Evolutionary conservation across 371 early-diverging fungal genomes (phyloP), one percentile per base, ranked within the genome.

Genomic region (Ordospora colligata): DNA sequence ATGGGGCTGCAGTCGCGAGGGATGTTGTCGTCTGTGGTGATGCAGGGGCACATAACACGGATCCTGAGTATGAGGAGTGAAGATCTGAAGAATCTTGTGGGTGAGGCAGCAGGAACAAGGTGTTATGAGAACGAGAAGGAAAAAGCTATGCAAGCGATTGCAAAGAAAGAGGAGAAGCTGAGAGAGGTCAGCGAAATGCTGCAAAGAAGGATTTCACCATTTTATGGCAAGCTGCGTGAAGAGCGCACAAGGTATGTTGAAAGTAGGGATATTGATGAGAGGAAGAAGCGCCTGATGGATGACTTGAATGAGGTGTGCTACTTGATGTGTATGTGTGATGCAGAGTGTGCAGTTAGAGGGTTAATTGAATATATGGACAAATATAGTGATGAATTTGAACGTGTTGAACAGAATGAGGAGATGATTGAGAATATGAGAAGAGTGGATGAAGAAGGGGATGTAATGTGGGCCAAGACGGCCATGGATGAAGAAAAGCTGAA

Each of bases 11-110:
- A 46, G 27, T 27, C 63, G 1, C 68, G 71, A 21, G 75, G 77
- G 19, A 52, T 47, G 37, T 50, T 47, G 50, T 69, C 50, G 42
- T 80, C 79, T 76, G 64, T 83, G 62, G 74, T 85, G 10, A 94
- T 96, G 94, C 98, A 97, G 85, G 98, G 98, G 44, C 88, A 90
- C 66, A 95, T 96, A 80, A 98, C 97, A 21, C 93, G 95, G 79
- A 93, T 98, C 2, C 87, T 98, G 23, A 96, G 94, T 81, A 98
- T 98, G 98, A 94, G 94, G 80, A 93, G 95, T 0, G 87, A 88
- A 3, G 95, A 96, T 79, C 90, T 95, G 23, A 83, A 93, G 37
- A 89, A 90, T 32, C 93, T 98, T 93, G 92, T 98, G 22, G 95
- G 96, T 81, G 96, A 97, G 82, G 94, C 96, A 0, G 95, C 97